Base-by-base conservation (phyloP, 2,329 filamentous ascomycete genomes). In the Aspergillus sp. region DNA sequence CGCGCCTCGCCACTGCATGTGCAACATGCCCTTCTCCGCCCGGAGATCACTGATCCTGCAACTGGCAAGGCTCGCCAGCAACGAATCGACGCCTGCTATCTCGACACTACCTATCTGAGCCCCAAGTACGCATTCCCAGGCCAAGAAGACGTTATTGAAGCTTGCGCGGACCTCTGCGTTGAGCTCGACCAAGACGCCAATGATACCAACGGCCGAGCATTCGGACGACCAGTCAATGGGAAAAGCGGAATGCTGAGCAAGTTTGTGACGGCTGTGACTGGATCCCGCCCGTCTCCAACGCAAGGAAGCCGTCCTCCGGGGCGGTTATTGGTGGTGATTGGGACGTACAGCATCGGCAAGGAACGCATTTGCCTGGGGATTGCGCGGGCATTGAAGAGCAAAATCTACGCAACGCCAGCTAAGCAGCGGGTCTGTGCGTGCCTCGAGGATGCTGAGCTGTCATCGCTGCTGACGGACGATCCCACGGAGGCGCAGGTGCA, bases 321-420 rank as follows among this genome's bases (percentile, higher is more conserved):
- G 50, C 88, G 92, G 4, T 83, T 99, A 2, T 84, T 99, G 0
- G 91, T 99, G 5, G 87, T 99, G 6, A 96, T 97, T 62, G 95
- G 95, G 48, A 99, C 95, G 0, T 99, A 99, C 78, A 96, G 91
- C 68, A 99, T 99, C 70, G 95, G 95, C 71, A 99, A 99, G 78
- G 95, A 99, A 76, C 89, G 93, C 43, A 93, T 99, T 66, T 98
- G 94, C 73, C 83, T 97, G 32, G 93, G 92, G 47, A 96, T 99
- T 65, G 95, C 95, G 4, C 87, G 89, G 68, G 93, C 93, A 0
- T 82, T 99, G 2, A 82, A 87, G 41, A 91, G 89, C 67, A 97
- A 96, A 72, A 98, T 99, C 63, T 99, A 90, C 71, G 94, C 94
- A 0, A 87, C 91, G 1, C 81, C 92, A 0, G 82, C 85, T 56